Evolutionary conservation across 768 basidiomycete species (phyloP).

Genomic region (Amanita muscaria): DNA sequence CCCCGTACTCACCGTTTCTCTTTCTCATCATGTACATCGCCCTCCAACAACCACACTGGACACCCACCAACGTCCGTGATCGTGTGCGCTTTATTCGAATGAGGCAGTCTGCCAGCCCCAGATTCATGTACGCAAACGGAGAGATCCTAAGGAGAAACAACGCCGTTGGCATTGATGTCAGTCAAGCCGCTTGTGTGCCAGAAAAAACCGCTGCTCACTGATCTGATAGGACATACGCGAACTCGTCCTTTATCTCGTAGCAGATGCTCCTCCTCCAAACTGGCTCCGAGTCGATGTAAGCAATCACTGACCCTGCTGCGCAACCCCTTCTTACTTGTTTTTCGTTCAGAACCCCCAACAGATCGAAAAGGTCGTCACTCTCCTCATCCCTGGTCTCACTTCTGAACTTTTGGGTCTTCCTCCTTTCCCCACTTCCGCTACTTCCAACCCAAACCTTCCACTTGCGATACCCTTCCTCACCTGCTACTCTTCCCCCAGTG

Average conservation of each 20-base stretch:
- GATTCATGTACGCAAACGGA: constrained; percentile 73
- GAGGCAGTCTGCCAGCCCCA: constrained; percentile 44
- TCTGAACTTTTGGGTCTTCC: constrained; percentile 66
- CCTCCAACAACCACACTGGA: not conserved
- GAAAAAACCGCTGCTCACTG: not conserved
- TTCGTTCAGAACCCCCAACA: constrained; percentile 52
- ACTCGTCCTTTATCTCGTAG: constrained; percentile 70
- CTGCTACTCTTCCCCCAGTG: constrained; percentile 9
- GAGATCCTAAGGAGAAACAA: constrained; percentile 68
- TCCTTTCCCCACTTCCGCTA: constrained; percentile 61
- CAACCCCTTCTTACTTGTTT: too few relatives aligned
- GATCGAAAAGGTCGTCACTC: constrained; percentile 69
- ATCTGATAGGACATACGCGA: constrained; percentile 74
- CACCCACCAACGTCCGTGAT: not conserved
- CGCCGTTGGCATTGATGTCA: constrained; percentile 74
- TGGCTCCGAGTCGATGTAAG: constrained; percentile 83
- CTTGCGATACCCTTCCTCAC: constrained; percentile 27
- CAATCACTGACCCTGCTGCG: too few relatives aligned
- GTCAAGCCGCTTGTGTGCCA: constrained; percentile 17
- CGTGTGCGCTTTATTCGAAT: constrained; percentile 3
- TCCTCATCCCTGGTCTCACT: constrained; percentile 84
- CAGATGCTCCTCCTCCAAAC: constrained; percentile 74
- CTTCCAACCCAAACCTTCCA: constrained; percentile 40
- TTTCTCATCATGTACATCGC: not conserved
- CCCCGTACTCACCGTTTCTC: not conserved